phyloP scores from a whole-genome alignment of 768 basidiomycete genomes.

The Melanogaster broomeanus region DNA sequence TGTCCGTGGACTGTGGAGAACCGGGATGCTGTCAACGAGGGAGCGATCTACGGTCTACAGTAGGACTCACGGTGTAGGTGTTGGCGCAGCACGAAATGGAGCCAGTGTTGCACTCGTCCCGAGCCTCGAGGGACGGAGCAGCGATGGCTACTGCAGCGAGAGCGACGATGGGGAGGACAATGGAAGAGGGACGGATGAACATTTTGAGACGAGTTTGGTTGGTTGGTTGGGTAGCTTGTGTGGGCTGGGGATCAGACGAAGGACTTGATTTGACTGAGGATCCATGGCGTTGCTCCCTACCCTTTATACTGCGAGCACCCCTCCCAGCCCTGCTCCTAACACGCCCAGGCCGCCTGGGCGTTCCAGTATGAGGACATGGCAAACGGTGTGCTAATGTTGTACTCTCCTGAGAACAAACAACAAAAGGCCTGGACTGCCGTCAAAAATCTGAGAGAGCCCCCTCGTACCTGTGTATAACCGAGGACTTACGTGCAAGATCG shows the following conservation, averaged over 20 bases:
- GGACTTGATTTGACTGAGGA: background rate
- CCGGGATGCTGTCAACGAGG: background rate
- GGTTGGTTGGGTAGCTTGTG: background rate
- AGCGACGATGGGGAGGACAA: constrained; percentile 4
- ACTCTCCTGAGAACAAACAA: too few species aligned
- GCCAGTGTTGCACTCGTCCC: constrained; percentile 13
- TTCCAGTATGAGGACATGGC: too few species aligned
- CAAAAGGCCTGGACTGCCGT: too few species aligned
- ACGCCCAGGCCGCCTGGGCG: too few species aligned
- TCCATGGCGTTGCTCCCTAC: background rate
- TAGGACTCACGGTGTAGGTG: constrained; percentile 1
- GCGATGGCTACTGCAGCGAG: constrained; percentile 8
- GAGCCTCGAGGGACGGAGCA: constrained; percentile 4
- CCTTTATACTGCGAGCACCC: background rate
- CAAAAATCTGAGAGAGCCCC: too few species aligned
- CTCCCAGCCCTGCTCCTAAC: background rate
- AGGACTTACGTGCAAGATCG: too few species aligned
- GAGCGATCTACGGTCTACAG: too few species aligned
- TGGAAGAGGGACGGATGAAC: constrained; percentile 6
- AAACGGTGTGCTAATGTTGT: too few species aligned
- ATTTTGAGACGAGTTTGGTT: background rate
- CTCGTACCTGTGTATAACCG: too few species aligned
- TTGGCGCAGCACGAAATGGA: constrained; percentile 9
- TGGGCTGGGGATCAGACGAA: background rate
- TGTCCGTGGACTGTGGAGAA: background rate